Evolutionary conservation across 495 filamentous ascomycete species (phyloP).

Genomic region (Staphylotrichum longicolle): DNA sequence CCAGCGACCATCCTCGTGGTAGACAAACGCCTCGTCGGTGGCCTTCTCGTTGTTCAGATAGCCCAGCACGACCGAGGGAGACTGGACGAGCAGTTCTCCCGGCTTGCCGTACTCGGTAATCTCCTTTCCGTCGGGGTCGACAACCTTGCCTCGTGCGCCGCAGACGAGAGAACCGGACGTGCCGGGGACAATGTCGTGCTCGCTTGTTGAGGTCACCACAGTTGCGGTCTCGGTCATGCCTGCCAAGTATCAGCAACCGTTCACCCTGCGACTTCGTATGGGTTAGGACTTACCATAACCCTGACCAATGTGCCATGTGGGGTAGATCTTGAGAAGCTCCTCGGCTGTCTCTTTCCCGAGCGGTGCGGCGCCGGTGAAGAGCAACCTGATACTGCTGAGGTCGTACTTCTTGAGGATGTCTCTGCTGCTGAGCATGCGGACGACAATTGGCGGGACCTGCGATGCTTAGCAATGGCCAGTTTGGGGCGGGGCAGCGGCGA

Average conservation of each 20-base stretch:
- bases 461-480: conserved; percentile 40
- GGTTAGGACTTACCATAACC: conserved; percentile 63
- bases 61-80: conserved; percentile 73
- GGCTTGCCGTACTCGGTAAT: conserved; percentile 72
- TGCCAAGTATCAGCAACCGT: conserved; percentile 24
- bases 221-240: conserved; percentile 81
- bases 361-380: conserved; percentile 84
- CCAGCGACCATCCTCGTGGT: conserved; percentile 69
- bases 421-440: conserved; percentile 70
- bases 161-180: conserved; percentile 72
- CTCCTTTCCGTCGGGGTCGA: conserved; percentile 72
- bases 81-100: conserved; percentile 75
- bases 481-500: background rate
- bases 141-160: conserved; percentile 62
- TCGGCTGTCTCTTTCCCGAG: conserved; percentile 74
- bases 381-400: conserved; percentile 60
- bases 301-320: conserved; percentile 67
- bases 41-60: conserved; percentile 85
- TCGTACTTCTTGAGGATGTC: conserved; percentile 66
- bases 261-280: background rate
- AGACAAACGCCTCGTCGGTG: conserved; percentile 73
- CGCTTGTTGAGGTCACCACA: conserved; percentile 63
- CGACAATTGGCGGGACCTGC: conserved; percentile 75
- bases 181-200: conserved; percentile 67
- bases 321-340: conserved; percentile 63